Evolutionary conservation across 805 yeast species (phyloP), one percentile per base, ranked within the genome.

Genomic region (Metahyphopichia silvanorum): DNA sequence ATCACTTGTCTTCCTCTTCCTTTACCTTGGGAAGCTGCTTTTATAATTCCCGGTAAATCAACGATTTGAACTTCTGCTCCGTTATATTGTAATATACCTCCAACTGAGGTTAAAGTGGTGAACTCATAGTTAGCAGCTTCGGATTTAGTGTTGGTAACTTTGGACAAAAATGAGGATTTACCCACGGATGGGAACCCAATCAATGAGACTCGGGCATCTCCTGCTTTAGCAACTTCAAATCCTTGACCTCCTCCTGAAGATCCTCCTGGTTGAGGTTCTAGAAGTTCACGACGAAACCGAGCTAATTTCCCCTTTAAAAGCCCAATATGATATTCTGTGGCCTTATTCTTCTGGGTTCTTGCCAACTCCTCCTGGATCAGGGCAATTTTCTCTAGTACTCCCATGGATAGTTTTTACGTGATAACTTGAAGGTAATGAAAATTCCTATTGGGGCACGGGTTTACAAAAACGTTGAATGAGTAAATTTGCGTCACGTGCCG

Each of bases 111-210:
- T 56, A 91, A 73, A 0, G 98, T 91, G 6, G 98, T 91, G 71
- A 91, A 91, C 32, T 95, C 93, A 53, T 93, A 91, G 31, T 82
- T 86, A 5, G 98, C 98, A 32, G 95, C 85, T 57, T 88, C 98
- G 1, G 96, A 84, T 57, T 86, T 86, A 2, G 98, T 91, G 49
- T 86, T 85, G 14, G 98, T 91, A 34, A 93, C 86, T 50, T 87
- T 86, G 13, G 87, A 80, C 38, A 91, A 68, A 43, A 91, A 77
- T 2, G 96, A 86, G 1, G 97, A 89, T 51, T 91, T 91, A 56
- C 98, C 98, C 16, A 93, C 98, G 1, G 97, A 89, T 12, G 98
- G 98, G 57, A 89, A 91, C 19, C 98, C 98, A 60, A 93, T 89
- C 34, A 91, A 68, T 13, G 94, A 94, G 2, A 87, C 95, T 46